A percentile compares a stretch with the other conserved stretches of the same genome.
These are phyloP conservation scores for Claviceps arundinis DNA, from an alignment of 2,329 filamentous ascomycete genomes.

Conservation along the genomic window DNA sequence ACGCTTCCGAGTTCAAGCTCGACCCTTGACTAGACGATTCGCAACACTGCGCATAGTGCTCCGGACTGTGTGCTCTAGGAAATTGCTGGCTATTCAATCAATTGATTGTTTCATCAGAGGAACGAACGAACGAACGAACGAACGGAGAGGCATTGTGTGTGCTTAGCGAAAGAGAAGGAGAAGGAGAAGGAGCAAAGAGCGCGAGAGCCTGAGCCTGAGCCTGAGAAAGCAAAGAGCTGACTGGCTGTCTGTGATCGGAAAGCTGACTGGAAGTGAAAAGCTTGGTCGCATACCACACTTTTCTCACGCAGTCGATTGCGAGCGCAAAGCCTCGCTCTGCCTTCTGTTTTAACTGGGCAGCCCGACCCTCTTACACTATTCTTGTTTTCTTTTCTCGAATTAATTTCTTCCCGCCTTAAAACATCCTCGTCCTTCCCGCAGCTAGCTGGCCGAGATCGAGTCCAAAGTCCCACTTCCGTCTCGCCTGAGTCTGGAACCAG, in stretches of 20 bases:
- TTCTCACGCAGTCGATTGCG: too few species aligned
- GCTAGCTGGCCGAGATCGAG: neutral
- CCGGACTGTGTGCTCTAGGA: neutral
- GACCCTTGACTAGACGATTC: neutral
- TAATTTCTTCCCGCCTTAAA: neutral
- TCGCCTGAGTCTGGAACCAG: conserved; percentile 1
- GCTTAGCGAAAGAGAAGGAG: too few species aligned
- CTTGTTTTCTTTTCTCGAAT: neutral
- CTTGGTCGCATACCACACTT: too few species aligned
- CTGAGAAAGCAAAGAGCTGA: too few species aligned
- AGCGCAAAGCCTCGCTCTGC: too few species aligned
- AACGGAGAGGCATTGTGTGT: too few species aligned
- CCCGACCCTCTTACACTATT: neutral
- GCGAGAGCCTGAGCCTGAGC: too few species aligned
- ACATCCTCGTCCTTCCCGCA: neutral
- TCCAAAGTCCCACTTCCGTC: conserved; percentile 5
- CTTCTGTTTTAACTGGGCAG: too few species aligned
- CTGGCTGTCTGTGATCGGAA: too few species aligned
- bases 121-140: neutral
- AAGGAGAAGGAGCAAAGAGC: too few species aligned
- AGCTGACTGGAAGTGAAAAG: too few species aligned
- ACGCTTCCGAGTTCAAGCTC: neutral
- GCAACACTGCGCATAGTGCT: neutral
- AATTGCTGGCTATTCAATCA: neutral
- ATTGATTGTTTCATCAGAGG: neutral